Conservation (phyloP, 2,329 filamentous ascomycete genomes). For the Lasiodiplodia gonubiensis region DNA sequence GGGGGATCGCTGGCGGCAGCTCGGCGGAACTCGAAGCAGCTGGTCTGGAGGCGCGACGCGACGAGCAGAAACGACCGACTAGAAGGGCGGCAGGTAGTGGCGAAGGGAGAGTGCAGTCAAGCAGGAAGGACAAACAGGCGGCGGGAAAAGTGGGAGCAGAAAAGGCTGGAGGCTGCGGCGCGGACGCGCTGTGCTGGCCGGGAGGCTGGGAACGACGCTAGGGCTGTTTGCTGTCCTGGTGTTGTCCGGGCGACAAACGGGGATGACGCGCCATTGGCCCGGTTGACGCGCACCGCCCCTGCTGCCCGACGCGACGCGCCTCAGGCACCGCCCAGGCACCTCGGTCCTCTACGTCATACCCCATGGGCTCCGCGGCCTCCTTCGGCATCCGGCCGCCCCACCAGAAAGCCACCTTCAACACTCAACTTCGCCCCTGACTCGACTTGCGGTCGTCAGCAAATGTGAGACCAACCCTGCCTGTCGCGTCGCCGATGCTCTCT, state of each 20-base stretch:
- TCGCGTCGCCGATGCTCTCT: too few species aligned
- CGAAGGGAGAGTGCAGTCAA: not conserved
- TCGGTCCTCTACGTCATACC: too few species aligned
- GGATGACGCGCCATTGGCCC: not conserved
- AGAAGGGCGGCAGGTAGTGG: conserved; percentile 1
- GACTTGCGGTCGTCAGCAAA: too few species aligned
- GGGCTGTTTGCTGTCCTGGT: not conserved
- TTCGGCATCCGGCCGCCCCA: too few species aligned
- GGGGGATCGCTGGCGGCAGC: conserved; percentile 24
- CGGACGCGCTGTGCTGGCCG: not conserved
- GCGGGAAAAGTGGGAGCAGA: not conserved
- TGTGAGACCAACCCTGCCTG: too few species aligned
- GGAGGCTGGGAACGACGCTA: conserved; percentile 15
- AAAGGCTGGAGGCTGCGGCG: conserved; percentile 6
- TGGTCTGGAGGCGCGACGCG: conserved; percentile 5
- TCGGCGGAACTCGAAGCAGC: conserved; percentile 15
- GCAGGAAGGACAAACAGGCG: not conserved
- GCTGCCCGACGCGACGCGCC: not conserved
- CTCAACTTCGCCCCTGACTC: too few species aligned
- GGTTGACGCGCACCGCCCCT: too few species aligned
- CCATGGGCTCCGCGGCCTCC: too few species aligned
- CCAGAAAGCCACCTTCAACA: too few species aligned
- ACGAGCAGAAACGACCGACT: conserved; percentile 10
- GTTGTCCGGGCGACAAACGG: not conserved
- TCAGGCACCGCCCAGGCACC: not conserved